These are phyloP conservation scores for Cornus suecica DNA, from an alignment of 148 eudicot species.

Conservation along the genomic window DNA sequence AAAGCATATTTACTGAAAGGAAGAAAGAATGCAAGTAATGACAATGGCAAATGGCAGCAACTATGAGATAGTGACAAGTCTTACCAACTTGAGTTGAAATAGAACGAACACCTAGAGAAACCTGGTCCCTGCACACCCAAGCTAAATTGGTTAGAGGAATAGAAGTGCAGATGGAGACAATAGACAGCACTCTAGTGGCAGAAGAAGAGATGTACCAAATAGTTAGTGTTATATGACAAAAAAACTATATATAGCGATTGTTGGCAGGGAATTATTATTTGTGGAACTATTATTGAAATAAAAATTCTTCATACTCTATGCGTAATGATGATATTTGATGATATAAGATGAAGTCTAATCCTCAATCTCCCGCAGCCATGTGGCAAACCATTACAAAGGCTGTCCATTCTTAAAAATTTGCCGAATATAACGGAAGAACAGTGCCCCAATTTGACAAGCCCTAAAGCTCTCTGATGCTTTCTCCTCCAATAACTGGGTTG, in stretches of 20 bases:
- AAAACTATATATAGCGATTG: neutral
- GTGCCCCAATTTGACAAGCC: neutral
- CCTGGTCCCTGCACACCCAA: conserved; percentile 60
- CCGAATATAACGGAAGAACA: neutral
- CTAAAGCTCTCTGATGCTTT: neutral
- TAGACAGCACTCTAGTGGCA: neutral
- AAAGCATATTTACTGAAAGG: neutral
- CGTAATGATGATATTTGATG: neutral
- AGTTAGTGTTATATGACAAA: neutral
- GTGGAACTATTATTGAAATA: neutral
- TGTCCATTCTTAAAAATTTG: neutral
- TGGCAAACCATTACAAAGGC: conserved; percentile 1
- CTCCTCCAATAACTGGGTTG: neutral
- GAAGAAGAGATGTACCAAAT: neutral
- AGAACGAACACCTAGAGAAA: conserved; percentile 63
- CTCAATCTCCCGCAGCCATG: neutral
- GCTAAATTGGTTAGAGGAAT: neutral
- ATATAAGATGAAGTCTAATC: too few species aligned
- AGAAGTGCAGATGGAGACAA: neutral
- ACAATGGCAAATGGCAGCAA: neutral
- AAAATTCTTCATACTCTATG: conserved; percentile 3
- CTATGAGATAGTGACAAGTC: conserved; percentile 10
- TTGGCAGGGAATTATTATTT: neutral
- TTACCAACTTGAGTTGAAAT: conserved; percentile 89
- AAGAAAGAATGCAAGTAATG: neutral